Evolutionary conservation across 2,329 filamentous ascomycete genomes (phyloP).

Genomic region (Fusarium sp.): DNA sequence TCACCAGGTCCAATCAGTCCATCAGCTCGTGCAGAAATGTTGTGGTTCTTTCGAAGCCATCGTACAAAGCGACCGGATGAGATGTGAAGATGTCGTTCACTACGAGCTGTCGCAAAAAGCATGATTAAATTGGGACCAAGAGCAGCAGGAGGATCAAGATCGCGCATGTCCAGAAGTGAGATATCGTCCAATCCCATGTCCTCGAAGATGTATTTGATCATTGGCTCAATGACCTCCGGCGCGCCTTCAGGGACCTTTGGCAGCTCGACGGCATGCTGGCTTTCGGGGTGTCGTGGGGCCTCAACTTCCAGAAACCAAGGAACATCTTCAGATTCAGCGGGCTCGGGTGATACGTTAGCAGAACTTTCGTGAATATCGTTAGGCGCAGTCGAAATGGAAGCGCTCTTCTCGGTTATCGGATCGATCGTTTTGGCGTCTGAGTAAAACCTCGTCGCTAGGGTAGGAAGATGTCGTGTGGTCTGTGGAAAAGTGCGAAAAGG

Average conservation of each 20-base stretch:
- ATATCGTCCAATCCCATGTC: slow-evolving; percentile 90
- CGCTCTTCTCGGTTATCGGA: slow-evolving; percentile 29
- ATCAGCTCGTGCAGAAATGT: slow-evolving; percentile 82
- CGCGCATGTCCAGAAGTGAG: slow-evolving; percentile 82
- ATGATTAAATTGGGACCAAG: slow-evolving; percentile 91
- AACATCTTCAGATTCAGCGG: slow-evolving; percentile 53
- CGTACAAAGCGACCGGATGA: slow-evolving; percentile 90
- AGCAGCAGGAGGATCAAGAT: slow-evolving; percentile 86
- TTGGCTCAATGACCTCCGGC: slow-evolving; percentile 76
- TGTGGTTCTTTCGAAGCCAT: slow-evolving; percentile 81
- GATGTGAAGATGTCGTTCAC: slow-evolving; percentile 92
- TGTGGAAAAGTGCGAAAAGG: slow-evolving; percentile 43
- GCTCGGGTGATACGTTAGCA: slow-evolving; percentile 42
- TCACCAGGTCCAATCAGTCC: slow-evolving; percentile 91
- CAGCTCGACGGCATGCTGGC: slow-evolving; percentile 60
- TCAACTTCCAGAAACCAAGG: slow-evolving; percentile 92
- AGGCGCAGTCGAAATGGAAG: slow-evolving; percentile 25
- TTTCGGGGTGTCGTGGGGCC: slow-evolving; percentile 63
- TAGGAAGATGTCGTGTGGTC: slow-evolving; percentile 32
- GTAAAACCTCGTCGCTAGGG: slow-evolving; percentile 42
- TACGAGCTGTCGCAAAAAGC: slow-evolving; percentile 91
- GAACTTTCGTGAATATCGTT: slow-evolving; percentile 13
- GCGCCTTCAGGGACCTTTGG: slow-evolving; percentile 73
- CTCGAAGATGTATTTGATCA: slow-evolving; percentile 83
- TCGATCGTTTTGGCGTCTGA: slow-evolving; percentile 34